Conservation (phyloP, 2,329 filamentous ascomycete genomes). For the Cercospora sesami region DNA sequence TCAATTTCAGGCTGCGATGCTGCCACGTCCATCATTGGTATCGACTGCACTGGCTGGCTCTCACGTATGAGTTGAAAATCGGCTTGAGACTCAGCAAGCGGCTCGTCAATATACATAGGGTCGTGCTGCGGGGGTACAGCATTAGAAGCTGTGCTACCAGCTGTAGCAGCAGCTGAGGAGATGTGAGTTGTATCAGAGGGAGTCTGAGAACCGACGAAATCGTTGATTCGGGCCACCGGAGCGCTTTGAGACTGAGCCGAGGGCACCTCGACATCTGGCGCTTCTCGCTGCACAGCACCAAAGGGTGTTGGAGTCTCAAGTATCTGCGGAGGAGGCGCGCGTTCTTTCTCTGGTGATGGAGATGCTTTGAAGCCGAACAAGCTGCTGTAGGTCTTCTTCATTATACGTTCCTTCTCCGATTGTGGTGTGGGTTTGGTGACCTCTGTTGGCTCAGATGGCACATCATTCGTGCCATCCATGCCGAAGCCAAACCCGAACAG, state of each 20-base stretch:
- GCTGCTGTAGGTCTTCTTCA: conserved; percentile 35
- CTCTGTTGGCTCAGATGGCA: conserved; percentile 3
- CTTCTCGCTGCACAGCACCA: neutral
- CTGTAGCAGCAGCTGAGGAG: neutral
- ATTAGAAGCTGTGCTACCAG: neutral
- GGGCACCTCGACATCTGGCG: neutral
- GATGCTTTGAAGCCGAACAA: conserved; percentile 36
- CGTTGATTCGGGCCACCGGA: neutral
- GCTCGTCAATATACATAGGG: neutral
- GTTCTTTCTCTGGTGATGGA: conserved; percentile 29
- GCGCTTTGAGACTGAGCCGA: neutral
- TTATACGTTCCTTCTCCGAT: conserved; percentile 34
- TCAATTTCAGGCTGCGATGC: neutral
- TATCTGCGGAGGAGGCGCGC: conserved; percentile 3
- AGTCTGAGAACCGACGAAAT: neutral
- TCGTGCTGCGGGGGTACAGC: neutral
- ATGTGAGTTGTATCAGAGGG: neutral
- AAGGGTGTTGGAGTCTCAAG: conserved; percentile 19
- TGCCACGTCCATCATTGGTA: neutral
- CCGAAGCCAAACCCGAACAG: conserved; percentile 24
- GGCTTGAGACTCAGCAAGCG: neutral
- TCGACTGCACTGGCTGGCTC: neutral
- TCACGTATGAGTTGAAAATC: neutral
- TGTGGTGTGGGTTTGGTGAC: conserved; percentile 27
- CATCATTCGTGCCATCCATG: conserved; percentile 26